Evolutionary conservation across 331 rosid genomes (phyloP).

Genomic region (Phaseolus coccineus): DNA sequence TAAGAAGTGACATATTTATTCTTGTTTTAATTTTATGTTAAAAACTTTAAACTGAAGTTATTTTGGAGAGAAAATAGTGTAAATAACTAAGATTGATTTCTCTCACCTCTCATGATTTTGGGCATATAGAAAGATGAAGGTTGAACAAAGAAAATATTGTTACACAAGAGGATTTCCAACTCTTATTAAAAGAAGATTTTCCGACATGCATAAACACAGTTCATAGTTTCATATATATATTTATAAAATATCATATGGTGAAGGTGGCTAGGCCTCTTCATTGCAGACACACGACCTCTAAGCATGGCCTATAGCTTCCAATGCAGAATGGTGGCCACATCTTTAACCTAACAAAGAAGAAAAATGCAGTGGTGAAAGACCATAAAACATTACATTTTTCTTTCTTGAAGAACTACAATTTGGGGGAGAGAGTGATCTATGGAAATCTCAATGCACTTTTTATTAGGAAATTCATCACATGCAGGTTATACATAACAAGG

Average conservation of each 20-base stretch:
- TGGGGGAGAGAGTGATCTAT: conserved; percentile 8
- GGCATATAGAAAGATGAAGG: not conserved
- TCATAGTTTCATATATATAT: conserved; percentile 41
- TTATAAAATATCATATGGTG: conserved; percentile 41
- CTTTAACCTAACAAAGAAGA: conserved; percentile 80
- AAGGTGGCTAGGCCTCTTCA: conserved; percentile 58
- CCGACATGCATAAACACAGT: conserved; percentile 42
- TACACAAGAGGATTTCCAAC: conserved; percentile 30
- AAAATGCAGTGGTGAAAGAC: conserved; percentile 53
- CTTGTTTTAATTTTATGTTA: too few species aligned
- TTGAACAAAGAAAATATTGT: conserved; percentile 25
- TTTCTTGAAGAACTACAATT: not conserved
- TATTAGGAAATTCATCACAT: conserved; percentile 29
- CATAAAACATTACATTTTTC: conserved; percentile 22
- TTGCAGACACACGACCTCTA: conserved; percentile 67
- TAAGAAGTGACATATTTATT: too few species aligned
- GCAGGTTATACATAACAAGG: conserved; percentile 22
- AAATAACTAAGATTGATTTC: not conserved
- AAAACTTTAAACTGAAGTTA: too few species aligned
- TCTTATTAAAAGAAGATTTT: conserved; percentile 42
- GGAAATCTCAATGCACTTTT: conserved; percentile 37
- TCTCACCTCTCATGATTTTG: not conserved
- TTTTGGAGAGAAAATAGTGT: too few species aligned
- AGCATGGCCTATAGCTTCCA: conserved; percentile 90
- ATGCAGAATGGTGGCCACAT: conserved; percentile 95